Percentiles rank a stretch among this genome's conserved stretches.
These are phyloP conservation scores for Penicillium decumbens DNA, from an alignment of 2,329 filamentous ascomycete genomes.

Conservation along the genomic window DNA sequence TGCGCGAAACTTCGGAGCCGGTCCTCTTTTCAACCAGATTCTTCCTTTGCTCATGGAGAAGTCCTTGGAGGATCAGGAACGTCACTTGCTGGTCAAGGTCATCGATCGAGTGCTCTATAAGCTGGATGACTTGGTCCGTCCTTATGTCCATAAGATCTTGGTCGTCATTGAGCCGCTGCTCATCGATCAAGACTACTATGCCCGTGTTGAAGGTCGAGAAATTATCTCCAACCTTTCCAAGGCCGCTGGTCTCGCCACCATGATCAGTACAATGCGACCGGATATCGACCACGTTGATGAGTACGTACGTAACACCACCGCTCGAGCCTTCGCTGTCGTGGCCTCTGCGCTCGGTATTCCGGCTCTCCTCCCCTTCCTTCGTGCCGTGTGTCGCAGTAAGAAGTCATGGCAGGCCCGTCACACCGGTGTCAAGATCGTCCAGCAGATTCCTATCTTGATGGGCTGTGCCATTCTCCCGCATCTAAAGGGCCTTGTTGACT, in stretches of 20 bases:
- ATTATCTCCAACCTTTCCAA: slow-evolving; percentile 98
- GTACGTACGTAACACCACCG: slow-evolving; percentile 96
- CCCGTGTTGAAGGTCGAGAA: slow-evolving; percentile 93
- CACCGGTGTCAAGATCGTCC: slow-evolving; percentile 97
- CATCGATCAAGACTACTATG: slow-evolving; percentile 99
- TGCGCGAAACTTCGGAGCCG: slow-evolving; percentile 89
- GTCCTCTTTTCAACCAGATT: slow-evolving; percentile 94
- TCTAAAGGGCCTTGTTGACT: slow-evolving; percentile 91
- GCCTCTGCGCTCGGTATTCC: slow-evolving; percentile 94
- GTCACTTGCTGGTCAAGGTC: slow-evolving; percentile 96
- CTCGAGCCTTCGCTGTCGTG: slow-evolving; percentile 93
- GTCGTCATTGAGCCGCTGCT: slow-evolving; percentile 98
- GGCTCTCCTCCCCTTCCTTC: slow-evolving; percentile 86
- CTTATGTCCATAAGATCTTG: slow-evolving; percentile 96
- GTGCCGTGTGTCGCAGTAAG: slow-evolving; percentile 94
- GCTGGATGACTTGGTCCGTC: slow-evolving; percentile 90
- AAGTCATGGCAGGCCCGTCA: slow-evolving; percentile 98
- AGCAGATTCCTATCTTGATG: slow-evolving; percentile 98
- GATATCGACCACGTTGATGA: slow-evolving; percentile 98
- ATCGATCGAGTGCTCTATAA: slow-evolving; percentile 99
- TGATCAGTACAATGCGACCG: slow-evolving; percentile 99
- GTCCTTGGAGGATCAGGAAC: slow-evolving; percentile 93
- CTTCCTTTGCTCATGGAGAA: slow-evolving; percentile 97
- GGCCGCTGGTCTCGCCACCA: slow-evolving; percentile 91
- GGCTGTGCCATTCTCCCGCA: slow-evolving; percentile 94